A percentile compares a stretch with the other conserved stretches of the same genome.
phyloP scores from a whole-genome alignment of 192 early-diverging fungal species.

The Allomyces macrogynus region DNA sequence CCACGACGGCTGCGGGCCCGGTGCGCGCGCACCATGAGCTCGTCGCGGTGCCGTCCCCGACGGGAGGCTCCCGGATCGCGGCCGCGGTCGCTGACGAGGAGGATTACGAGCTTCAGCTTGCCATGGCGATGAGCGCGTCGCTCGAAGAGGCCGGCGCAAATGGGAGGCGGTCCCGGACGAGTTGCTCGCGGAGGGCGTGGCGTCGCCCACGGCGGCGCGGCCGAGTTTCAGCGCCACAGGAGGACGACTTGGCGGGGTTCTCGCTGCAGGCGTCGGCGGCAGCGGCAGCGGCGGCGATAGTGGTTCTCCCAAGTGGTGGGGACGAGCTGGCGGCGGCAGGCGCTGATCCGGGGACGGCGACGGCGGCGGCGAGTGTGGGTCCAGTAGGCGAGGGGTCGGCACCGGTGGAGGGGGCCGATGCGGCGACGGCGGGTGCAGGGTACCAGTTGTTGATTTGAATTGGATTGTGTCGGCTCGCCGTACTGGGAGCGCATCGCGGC shows the following conservation, averaged over 20 bases:
- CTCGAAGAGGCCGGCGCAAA: neutral
- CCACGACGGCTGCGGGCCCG: neutral
- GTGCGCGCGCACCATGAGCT: neutral
- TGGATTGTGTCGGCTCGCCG: too few relatives aligned
- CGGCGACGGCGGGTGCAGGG: too few relatives aligned
- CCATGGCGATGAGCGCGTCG: neutral
- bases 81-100: neutral
- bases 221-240: neutral
- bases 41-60: neutral
- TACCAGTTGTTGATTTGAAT: too few relatives aligned
- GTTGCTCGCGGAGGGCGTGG: neutral
- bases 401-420: too few relatives aligned
- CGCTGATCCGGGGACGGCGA: too few relatives aligned
- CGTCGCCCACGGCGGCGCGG: neutral
- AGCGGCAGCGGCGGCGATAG: neutral
- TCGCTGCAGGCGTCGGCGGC: neutral
- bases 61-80: neutral
- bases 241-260: neutral
- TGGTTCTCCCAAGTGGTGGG: too few relatives aligned
- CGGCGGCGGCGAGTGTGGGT: too few relatives aligned
- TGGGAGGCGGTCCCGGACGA: neutral
- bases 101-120: neutral
- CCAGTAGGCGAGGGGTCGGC: too few relatives aligned
- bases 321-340: too few relatives aligned
- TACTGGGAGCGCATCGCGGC: too few relatives aligned